These are phyloP conservation scores for Fusarium nanum DNA, from an alignment of 2,329 filamentous ascomycete species.

Conservation along the genomic window DNA sequence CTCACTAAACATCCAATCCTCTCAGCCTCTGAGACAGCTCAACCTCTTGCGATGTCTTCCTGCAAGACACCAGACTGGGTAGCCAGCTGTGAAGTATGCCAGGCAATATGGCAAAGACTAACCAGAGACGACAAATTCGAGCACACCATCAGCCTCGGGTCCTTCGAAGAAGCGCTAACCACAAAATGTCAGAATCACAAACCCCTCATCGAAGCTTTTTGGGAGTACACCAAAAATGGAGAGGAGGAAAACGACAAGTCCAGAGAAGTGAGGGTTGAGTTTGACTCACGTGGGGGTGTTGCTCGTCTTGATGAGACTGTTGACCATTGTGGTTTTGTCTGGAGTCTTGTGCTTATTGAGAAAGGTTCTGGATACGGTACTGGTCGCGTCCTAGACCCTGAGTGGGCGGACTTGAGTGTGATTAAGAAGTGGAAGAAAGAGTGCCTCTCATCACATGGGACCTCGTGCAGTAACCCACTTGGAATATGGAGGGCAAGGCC, in stretches of 20 bases:
- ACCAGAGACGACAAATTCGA: neutral
- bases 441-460: neutral
- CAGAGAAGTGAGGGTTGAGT: neutral
- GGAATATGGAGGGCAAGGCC: constrained; percentile 5
- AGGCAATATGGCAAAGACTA: neutral
- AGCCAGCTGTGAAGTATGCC: neutral
- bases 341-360: neutral
- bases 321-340: accelerated
- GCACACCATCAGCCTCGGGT: neutral
- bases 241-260: neutral
- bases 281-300: accelerated
- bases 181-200: neutral
- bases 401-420: neutral
- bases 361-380: neutral
- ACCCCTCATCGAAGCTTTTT: neutral
- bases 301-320: neutral
- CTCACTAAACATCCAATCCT: neutral
- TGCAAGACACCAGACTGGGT: neutral
- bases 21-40: neutral
- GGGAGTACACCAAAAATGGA: neutral
- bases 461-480: neutral
- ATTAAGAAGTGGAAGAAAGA: neutral
- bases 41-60: neutral
- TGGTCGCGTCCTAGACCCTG: neutral
- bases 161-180: neutral